Percentiles rank a stretch among this genome's conserved stretches.
phyloP scores from a whole-genome alignment of 371 early-diverging fungal species.

The Apophysomyces trapeziformis region DNA sequence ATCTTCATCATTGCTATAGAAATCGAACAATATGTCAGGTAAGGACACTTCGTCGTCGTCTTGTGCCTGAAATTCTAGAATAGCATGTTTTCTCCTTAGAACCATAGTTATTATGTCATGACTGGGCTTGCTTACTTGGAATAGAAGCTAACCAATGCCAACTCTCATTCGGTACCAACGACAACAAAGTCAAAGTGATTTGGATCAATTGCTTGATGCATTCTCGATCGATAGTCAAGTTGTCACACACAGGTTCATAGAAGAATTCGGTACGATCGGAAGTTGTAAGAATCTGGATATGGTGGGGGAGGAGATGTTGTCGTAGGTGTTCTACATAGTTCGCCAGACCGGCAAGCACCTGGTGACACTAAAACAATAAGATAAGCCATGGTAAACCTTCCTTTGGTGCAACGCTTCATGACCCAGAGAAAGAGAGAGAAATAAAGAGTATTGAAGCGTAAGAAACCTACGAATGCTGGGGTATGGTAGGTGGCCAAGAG shows the following conservation, averaged over 20 bases:
- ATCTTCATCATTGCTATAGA: constrained; percentile 26
- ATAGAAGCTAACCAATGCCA: not conserved
- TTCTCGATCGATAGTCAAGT: constrained; percentile 22
- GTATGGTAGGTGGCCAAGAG: not conserved
- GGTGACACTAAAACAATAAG: not conserved
- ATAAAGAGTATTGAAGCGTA: no score
- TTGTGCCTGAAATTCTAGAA: not conserved
- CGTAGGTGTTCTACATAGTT: constrained; percentile 3
- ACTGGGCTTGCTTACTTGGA: not conserved
- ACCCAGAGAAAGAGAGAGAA: no score
- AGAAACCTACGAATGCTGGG: not conserved
- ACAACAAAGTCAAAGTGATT: constrained; percentile 11
- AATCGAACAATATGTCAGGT: constrained; percentile 16
- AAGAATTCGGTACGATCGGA: constrained; percentile 25
- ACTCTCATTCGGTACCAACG: not conserved
- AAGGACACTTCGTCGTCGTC: not conserved
- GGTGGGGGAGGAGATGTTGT: not conserved
- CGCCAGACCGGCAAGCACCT: not conserved
- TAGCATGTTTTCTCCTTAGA: not conserved
- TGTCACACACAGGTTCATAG: constrained; percentile 9
- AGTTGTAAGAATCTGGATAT: not conserved
- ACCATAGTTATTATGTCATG: no score
- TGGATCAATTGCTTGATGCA: constrained; percentile 17
- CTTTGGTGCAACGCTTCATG: no score
- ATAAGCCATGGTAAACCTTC: no score